A percentile compares a stretch with the other conserved stretches of the same genome.
Evolutionary conservation across 192 early-diverging fungal species (phyloP).

Genomic region (Linnemannia hyalina): DNA sequence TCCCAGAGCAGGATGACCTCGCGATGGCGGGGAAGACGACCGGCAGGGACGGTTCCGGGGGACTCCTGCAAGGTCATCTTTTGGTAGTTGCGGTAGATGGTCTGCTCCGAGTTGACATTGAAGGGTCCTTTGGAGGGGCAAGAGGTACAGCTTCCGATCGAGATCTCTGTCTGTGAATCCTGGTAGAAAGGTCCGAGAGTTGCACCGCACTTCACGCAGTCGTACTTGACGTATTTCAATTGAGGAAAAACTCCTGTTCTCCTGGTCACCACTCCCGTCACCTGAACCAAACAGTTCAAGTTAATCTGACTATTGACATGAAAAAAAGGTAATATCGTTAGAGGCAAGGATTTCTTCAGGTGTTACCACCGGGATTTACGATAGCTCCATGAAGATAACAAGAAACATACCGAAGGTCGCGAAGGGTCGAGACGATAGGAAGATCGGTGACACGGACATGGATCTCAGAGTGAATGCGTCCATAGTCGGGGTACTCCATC

Average conservation of each 20-base stretch:
- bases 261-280: constrained; percentile 92
- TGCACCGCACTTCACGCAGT: constrained; percentile 93
- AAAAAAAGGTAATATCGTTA: neutral
- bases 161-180: constrained; percentile 90
- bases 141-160: constrained; percentile 83
- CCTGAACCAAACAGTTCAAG: constrained; percentile 91
- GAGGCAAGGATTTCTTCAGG: neutral
- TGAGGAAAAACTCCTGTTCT: constrained; percentile 97
- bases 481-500: constrained; percentile 91
- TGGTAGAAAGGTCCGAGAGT: constrained; percentile 95
- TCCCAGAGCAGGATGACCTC: constrained; percentile 97
- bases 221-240: constrained; percentile 96
- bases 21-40: constrained; percentile 93
- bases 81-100: constrained; percentile 98
- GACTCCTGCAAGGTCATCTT: constrained; percentile 95
- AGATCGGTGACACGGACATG: constrained; percentile 94
- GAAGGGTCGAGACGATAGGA: constrained; percentile 85
- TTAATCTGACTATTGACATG: constrained; percentile 76
- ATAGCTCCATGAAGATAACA: neutral
- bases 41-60: constrained; percentile 95
- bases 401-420: constrained; percentile 77
- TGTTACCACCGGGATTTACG: neutral
- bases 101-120: constrained; percentile 92
- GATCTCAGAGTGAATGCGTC: constrained; percentile 90
- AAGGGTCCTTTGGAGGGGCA: constrained; percentile 97